Base-by-base conservation (phyloP, 257 asterid species). In the Apocynum venetum region DNA sequence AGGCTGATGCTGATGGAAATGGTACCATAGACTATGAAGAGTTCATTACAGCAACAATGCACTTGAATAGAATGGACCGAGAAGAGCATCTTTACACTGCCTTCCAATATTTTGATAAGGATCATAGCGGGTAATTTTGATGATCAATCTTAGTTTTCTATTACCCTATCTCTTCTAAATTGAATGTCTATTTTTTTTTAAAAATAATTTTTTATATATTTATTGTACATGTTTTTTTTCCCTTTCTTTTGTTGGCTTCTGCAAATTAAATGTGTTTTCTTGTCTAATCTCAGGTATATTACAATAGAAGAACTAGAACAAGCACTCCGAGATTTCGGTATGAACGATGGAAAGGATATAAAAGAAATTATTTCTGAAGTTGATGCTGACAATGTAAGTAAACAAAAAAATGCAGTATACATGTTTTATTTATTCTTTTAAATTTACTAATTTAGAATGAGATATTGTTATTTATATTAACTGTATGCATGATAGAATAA, bases 61-160 rank as follows among this genome's bases (percentile, higher is more conserved):
- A 95, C 75, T 69, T 95, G 92, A 95, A 95, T 84, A 89, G 91
- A 84, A 93, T 95, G 98, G 98, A 93, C 88, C 88, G 91, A 80
- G 98, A 95, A 84, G 98, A 95, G 78, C 98, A 95, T 87, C 97
- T 95, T 6, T 95, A 90, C 88, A 95, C 96, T 31, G 98, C 98
- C 70, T 95, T 95, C 88, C 98, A 95, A 79, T 93, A 95, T 77
- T 95, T 95, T 55, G 98, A 95, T 80, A 95, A 95, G 82, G 98
- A 95, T 80, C 88, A 90, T 19, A 95, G 98, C 91, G 98, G 98
- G 98, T 95, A 88, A 80, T 5, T 38, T 25, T 25, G 31, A 25
- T 25, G 31, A 25, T 25, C 31, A 0, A 25, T 25, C 31, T 25
- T 25, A 25, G 31, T 25, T 25, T 25, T 25, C 31, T 25, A 25